Evolutionary conservation across 2,329 filamentous ascomycete genomes (phyloP).

Genomic region (Delphinella strobiligena): DNA sequence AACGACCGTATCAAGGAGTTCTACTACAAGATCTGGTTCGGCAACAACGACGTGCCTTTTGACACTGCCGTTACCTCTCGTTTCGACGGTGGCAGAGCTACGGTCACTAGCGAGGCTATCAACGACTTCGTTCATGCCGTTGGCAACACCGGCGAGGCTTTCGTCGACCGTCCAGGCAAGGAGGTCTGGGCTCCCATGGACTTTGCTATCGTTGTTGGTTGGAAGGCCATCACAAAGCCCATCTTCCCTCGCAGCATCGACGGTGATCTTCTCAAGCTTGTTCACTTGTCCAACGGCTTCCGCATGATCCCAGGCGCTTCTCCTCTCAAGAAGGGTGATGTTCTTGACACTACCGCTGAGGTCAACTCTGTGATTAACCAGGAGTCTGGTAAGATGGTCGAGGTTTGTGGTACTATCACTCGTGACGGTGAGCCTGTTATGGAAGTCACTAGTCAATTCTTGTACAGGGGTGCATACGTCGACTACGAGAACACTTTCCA

Average conservation of each 20-base stretch:
- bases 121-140: constrained; percentile 99
- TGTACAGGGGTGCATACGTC: constrained; percentile 85
- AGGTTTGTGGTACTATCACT: constrained; percentile 94
- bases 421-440: constrained; percentile 78
- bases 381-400: constrained; percentile 97
- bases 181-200: constrained; percentile 95
- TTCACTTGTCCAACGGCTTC: constrained; percentile 95
- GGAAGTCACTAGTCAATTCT: constrained; percentile 97
- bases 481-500: constrained; percentile 99
- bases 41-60: constrained; percentile 69
- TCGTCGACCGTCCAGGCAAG: constrained; percentile 91
- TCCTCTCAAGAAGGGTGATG: constrained; percentile 89
- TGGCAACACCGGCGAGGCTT: constrained; percentile 93
- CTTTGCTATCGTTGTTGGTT: constrained; percentile 39
- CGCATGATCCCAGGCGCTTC: constrained; percentile 94
- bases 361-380: constrained; percentile 98
- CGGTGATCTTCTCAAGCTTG: constrained; percentile 87
- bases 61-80: constrained; percentile 73
- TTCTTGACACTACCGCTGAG: constrained; percentile 83
- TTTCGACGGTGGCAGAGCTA: constrained; percentile 81
- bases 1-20: constrained; percentile 99
- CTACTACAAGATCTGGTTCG: constrained; percentile 98
- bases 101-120: constrained; percentile 82
- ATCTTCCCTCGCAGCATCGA: constrained; percentile 97
- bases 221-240: constrained; percentile 95